Conservation (phyloP, 2,329 filamentous ascomycete species). For the Grosmannia serpens region DNA sequence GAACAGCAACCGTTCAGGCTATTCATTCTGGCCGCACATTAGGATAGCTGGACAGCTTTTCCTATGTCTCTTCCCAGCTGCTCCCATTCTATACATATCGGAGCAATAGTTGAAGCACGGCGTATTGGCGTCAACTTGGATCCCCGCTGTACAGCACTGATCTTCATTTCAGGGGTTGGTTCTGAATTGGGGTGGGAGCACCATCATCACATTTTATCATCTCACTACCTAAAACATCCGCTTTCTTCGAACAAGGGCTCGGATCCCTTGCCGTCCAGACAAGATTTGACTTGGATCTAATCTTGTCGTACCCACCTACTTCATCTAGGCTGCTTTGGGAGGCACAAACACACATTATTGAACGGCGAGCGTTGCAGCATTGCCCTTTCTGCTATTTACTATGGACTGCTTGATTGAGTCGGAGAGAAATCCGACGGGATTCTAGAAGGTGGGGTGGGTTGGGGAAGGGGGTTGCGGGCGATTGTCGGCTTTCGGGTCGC, state of each 20-base stretch:
- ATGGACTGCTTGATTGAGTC: background rate
- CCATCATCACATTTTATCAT: background rate
- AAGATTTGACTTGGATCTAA: background rate
- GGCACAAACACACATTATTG: background rate
- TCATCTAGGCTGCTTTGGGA: background rate
- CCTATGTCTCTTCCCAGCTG: background rate
- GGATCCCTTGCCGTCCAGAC: background rate
- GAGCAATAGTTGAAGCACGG: slow-evolving; percentile 8
- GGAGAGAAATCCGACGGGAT: background rate
- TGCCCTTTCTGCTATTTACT: background rate
- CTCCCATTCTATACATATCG: background rate
- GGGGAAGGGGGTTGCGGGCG: too few species aligned
- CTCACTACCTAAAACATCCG: too few species aligned
- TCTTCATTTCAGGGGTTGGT: background rate
- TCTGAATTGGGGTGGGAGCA: background rate
- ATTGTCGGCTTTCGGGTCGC: too few species aligned
- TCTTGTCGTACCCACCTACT: background rate
- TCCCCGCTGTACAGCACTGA: slow-evolving; percentile 3
- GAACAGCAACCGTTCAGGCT: slow-evolving; percentile 30
- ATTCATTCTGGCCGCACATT: slow-evolving; percentile 43
- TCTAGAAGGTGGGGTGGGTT: background rate
- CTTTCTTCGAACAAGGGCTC: background rate
- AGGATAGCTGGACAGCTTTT: slow-evolving; percentile 21
- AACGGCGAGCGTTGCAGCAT: background rate
- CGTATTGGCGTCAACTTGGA: slow-evolving; percentile 13